Evolutionary conservation across 352 stramenopile species (phyloP).

Genomic region (Hyaloperonospora brassicae): DNA sequence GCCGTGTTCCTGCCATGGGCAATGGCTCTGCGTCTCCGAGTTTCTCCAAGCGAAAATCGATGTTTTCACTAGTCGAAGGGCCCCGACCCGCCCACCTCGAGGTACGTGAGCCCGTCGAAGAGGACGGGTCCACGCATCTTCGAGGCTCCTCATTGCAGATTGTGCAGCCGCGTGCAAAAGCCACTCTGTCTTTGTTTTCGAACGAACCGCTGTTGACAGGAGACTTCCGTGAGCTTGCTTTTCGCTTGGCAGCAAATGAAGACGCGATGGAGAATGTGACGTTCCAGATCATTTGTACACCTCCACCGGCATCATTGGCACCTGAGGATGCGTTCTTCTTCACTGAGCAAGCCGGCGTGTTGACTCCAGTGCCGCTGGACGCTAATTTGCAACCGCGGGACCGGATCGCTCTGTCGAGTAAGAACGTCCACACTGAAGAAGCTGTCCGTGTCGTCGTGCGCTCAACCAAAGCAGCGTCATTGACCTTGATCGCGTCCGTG

Average conservation of each 20-base stretch:
- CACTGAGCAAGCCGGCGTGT: constrained; percentile 26
- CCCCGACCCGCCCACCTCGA: constrained; percentile 22
- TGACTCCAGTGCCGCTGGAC: constrained; percentile 44
- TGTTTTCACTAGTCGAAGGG: constrained; percentile 49
- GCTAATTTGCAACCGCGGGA: constrained; percentile 44
- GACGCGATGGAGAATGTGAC: constrained; percentile 54
- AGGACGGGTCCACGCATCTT: constrained; percentile 33
- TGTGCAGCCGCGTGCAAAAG: constrained; percentile 60
- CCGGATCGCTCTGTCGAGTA: constrained; percentile 30
- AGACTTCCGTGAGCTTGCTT: constrained; percentile 58
- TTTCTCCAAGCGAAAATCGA: constrained; percentile 71
- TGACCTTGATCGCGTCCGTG: constrained; percentile 43
- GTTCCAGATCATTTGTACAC: constrained; percentile 48
- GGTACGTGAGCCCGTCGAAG: constrained; percentile 32
- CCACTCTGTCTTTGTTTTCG: constrained; percentile 44
- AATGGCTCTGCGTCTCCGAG: constrained; percentile 74
- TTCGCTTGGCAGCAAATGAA: constrained; percentile 54
- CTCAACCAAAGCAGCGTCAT: constrained; percentile 30
- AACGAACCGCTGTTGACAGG: constrained; percentile 49
- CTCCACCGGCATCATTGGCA: constrained; percentile 33
- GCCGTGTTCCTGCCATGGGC: constrained; percentile 75
- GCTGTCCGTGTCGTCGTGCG: constrained; percentile 53
- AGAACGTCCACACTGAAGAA: constrained; percentile 34
- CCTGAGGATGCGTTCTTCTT: constrained; percentile 56
- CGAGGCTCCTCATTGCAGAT: constrained; percentile 53